Conservation (phyloP, 2,329 filamentous ascomycete species). For the Phaeosphaeriaceae sp. region DNA sequence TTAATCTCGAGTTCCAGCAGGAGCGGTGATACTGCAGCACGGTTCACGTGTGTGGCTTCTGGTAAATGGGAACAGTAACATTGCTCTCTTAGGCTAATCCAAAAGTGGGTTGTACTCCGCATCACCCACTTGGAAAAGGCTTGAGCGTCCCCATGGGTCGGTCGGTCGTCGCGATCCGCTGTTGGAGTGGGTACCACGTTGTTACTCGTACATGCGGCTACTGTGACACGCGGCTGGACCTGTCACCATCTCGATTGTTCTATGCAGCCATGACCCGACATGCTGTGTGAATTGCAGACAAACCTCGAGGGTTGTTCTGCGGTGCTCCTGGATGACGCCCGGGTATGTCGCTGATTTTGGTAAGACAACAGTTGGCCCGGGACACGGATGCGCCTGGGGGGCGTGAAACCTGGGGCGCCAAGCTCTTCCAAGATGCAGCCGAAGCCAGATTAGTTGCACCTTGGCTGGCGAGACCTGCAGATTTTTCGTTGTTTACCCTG, state of each 20-base stretch:
- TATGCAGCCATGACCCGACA: slow-evolving; percentile 1
- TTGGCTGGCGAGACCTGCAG: slow-evolving; percentile 29
- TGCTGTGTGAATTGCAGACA: slow-evolving; percentile 6
- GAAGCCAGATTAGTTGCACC: slow-evolving; percentile 20
- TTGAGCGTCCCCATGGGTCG: slow-evolving; percentile 22
- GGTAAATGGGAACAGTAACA: slow-evolving; percentile 43
- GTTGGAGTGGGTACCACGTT: slow-evolving; percentile 5
- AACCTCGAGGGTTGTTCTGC: slow-evolving; percentile 10
- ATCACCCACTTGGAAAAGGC: slow-evolving; percentile 43
- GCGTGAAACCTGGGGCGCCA: slow-evolving; percentile 40
- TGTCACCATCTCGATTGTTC: slow-evolving; percentile 8
- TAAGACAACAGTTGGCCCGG: slow-evolving; percentile 40
- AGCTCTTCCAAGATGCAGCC: slow-evolving; percentile 36
- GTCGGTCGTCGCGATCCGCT: slow-evolving; percentile 13
- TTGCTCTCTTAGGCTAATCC: slow-evolving; percentile 36
- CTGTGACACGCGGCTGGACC: slow-evolving; percentile 16
- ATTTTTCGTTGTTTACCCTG: slow-evolving; percentile 27
- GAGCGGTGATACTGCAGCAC: slow-evolving; percentile 40
- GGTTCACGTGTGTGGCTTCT: slow-evolving; percentile 35
- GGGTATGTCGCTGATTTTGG: slow-evolving; percentile 26
- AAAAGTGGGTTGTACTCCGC: slow-evolving; percentile 36
- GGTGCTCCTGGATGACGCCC: slow-evolving; percentile 10
- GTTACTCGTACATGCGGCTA: slow-evolving; percentile 7
- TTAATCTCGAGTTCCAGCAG: slow-evolving; percentile 36
- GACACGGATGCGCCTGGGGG: slow-evolving; percentile 32